Conservation (phyloP, 257 asterid genomes). For the Knoxia roxburghii region DNA sequence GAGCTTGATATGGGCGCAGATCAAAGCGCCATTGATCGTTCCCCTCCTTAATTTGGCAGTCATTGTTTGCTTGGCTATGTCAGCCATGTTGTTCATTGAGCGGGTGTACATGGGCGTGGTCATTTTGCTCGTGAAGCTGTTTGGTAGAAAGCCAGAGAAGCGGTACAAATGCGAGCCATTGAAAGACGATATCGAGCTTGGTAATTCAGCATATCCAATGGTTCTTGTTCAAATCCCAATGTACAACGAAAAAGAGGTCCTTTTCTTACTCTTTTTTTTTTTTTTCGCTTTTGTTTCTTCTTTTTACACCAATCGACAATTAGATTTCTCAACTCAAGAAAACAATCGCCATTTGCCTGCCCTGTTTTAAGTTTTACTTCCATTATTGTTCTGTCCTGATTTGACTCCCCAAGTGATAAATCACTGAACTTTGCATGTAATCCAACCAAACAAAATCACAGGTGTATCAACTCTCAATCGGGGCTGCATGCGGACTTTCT, state of each 20-base stretch:
- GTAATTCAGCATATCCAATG: constrained; percentile 64
- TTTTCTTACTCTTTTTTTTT: background rate
- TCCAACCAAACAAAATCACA: background rate
- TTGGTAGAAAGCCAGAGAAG: constrained; percentile 66
- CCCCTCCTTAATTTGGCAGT: constrained; percentile 57
- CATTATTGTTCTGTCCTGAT: background rate
- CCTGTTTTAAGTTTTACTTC: background rate
- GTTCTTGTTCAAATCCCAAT: constrained; percentile 96
- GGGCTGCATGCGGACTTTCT: constrained; percentile 95
- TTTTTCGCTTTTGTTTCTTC: too few relatives aligned
- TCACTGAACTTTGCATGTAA: background rate
- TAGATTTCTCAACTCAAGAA: too few relatives aligned
- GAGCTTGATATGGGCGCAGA: constrained; percentile 57
- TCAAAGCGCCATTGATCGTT: constrained; percentile 77
- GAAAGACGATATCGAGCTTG: constrained; percentile 80
- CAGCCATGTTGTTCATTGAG: constrained; percentile 78
- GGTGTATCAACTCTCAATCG: constrained; percentile 90
- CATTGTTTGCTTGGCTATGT: constrained; percentile 59
- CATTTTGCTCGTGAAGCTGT: constrained; percentile 46
- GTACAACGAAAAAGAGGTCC: constrained; percentile 93
- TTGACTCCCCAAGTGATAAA: background rate
- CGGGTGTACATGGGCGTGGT: constrained; percentile 88
- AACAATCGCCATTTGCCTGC: too few relatives aligned
- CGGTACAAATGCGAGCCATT: constrained; percentile 81
- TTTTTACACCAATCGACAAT: too few relatives aligned